Evolutionary conservation across 1,284 basidiomycete genomes (phyloP).

Genomic region (Cutaneotrichosporon sp.): DNA sequence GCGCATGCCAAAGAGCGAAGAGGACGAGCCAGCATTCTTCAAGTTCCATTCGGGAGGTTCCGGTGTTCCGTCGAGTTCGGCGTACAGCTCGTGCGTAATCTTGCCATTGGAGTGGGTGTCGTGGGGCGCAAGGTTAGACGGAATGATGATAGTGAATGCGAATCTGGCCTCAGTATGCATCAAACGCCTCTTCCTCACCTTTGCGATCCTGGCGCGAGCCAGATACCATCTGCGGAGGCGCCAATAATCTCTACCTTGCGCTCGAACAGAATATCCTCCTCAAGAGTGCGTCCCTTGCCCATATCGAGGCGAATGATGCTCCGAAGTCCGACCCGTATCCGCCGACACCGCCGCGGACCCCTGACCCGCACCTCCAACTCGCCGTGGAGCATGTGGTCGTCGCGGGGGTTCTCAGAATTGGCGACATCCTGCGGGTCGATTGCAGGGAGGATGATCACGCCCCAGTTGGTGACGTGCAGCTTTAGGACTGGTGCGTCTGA

Average conservation of each 20-base stretch:
- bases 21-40: not conserved
- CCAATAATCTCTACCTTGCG: constrained; percentile 21
- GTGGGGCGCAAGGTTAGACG: constrained; percentile 26
- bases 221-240: constrained; percentile 22
- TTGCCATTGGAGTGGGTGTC: constrained; percentile 30
- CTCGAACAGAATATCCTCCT: constrained; percentile 20
- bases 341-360: constrained; percentile 2
- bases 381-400: constrained; percentile 14
- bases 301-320: constrained; percentile 16
- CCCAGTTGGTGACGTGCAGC: constrained; percentile 10
- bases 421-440: not conserved
- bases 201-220: constrained; percentile 22
- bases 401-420: constrained; percentile 7
- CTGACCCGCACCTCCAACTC: constrained; percentile 14
- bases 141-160: constrained; percentile 23
- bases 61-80: constrained; percentile 27
- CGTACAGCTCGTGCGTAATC: constrained; percentile 24
- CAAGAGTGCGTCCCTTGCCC: constrained; percentile 7
- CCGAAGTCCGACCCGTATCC: constrained; percentile 16
- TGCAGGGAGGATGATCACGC: constrained; percentile 11
- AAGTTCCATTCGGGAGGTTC: not conserved
- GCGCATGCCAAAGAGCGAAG: constrained; percentile 16
- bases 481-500: not conserved
- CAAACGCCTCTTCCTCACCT: constrained; percentile 12
- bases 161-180: constrained; percentile 1